Evolutionary conservation across 768 basidiomycete genomes (phyloP).

Genomic region (Hebeloma cylindrosporum): DNA sequence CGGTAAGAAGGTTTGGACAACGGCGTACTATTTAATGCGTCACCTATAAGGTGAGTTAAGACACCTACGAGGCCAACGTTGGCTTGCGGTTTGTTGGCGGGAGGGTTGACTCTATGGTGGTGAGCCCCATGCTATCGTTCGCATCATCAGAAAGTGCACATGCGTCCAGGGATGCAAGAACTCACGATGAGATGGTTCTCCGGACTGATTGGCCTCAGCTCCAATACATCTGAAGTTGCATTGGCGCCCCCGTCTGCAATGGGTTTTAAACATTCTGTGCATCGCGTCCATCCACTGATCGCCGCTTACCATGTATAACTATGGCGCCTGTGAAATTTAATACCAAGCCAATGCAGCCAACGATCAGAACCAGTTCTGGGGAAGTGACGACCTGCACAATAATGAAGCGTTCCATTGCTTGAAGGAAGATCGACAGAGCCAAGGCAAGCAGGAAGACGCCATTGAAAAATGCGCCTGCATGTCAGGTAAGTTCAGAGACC

Average conservation of each 20-base stretch:
- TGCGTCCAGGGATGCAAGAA: neutral
- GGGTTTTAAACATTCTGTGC: neutral
- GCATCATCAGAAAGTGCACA: neutral
- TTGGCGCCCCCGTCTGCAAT: too few species aligned
- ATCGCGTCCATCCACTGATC: too few species aligned
- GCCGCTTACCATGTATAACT: conserved; percentile 49
- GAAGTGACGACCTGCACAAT: conserved; percentile 43
- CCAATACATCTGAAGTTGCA: conserved; percentile 15
- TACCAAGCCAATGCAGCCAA: conserved; percentile 46
- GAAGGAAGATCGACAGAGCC: conserved; percentile 50
- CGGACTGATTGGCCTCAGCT: conserved; percentile 19
- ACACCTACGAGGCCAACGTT: conserved; percentile 51
- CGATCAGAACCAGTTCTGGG: conserved; percentile 46
- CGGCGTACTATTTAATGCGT: conserved; percentile 51
- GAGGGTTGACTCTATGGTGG: conserved; percentile 46
- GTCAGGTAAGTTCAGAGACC: conserved; percentile 3
- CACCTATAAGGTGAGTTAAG: conserved; percentile 50
- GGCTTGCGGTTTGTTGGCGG: conserved; percentile 29
- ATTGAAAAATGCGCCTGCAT: conserved; percentile 52
- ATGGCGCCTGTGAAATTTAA: conserved; percentile 49
- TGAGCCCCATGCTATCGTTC: conserved; percentile 46
- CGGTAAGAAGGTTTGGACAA: conserved; percentile 7
- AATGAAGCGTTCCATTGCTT: conserved; percentile 56
- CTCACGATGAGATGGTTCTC: conserved; percentile 33
- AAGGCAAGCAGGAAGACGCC: conserved; percentile 53